A percentile compares a stretch with the other conserved stretches of the same genome.
These are phyloP conservation scores for Leishmania braziliensis DNA, from an alignment of 208 protist genomes.

Conservation along the genomic window DNA sequence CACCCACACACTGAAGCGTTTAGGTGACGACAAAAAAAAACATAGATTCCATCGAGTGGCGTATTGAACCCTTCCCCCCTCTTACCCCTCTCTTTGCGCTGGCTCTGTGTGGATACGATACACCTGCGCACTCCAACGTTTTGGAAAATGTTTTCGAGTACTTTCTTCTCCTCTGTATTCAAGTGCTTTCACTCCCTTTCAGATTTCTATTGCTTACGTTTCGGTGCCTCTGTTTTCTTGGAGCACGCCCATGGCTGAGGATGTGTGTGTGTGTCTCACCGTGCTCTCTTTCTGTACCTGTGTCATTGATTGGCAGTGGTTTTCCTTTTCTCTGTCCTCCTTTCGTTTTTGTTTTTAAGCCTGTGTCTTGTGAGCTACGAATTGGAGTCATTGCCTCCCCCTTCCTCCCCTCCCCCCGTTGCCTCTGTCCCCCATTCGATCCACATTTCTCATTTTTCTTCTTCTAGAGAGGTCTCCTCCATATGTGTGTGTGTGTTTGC, in stretches of 20 bases:
- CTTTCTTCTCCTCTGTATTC: too few species aligned
- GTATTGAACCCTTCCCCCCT: too few species aligned
- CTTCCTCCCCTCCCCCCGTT: neutral
- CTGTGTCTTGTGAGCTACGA: neutral
- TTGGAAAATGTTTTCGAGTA: too few species aligned
- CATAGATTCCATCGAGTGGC: too few species aligned
- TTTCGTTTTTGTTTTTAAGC: slow-evolving; percentile 15
- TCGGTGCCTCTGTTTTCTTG: neutral
- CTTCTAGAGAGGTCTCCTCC: neutral
- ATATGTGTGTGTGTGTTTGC: neutral
- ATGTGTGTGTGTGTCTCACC: neutral
- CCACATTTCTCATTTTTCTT: neutral
- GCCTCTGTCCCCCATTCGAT: slow-evolving; percentile 1
- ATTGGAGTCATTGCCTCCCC: too few species aligned
- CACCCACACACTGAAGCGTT: neutral
- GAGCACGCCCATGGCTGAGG: neutral
- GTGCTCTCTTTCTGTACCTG: slow-evolving; percentile 1
- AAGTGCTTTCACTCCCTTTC: neutral
- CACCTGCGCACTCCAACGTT: too few species aligned
- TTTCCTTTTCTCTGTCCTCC: neutral
- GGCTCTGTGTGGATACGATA: too few species aligned
- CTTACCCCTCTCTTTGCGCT: too few species aligned
- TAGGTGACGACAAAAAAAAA: too few species aligned
- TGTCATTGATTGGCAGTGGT: neutral
- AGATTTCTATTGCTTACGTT: neutral